Percentiles rank a stretch among this genome's conserved stretches.
Conservation (phyloP, 371 early-diverging fungal genomes). For the Paraphysoderma sedebokerense region DNA sequence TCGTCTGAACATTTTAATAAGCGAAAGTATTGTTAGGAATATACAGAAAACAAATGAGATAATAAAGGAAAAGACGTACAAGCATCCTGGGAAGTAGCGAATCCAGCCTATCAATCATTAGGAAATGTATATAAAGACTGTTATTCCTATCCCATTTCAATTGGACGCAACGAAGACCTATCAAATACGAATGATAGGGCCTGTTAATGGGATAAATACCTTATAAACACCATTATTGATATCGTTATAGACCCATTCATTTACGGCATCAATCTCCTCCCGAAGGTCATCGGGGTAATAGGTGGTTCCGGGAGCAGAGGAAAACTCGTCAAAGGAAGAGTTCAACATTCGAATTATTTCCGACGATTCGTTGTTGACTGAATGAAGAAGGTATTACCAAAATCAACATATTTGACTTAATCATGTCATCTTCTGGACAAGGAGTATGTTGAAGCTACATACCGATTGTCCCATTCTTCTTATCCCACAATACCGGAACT, state of each 20-base stretch:
- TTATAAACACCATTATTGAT: constrained; percentile 77
- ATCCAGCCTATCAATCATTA: too few relatives aligned
- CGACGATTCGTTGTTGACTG: constrained; percentile 87
- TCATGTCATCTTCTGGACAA: too few relatives aligned
- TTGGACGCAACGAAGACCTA: not conserved
- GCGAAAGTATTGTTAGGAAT: constrained; percentile 51
- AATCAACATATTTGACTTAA: not conserved
- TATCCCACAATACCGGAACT: constrained; percentile 83
- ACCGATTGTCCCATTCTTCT: constrained; percentile 72
- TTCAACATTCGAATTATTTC: constrained; percentile 94
- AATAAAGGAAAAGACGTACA: constrained; percentile 22
- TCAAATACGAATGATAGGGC: not conserved
- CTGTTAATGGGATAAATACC: not conserved
- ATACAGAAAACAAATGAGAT: not conserved
- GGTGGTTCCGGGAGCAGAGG: constrained; percentile 31
- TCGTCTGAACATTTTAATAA: too few relatives aligned
- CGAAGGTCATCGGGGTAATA: constrained; percentile 63
- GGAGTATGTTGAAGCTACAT: constrained; percentile 1
- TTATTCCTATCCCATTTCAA: too few relatives aligned
- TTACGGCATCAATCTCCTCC: constrained; percentile 61
- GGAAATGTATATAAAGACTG: too few relatives aligned
- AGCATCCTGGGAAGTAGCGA: constrained; percentile 73
- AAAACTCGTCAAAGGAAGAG: constrained; percentile 54
- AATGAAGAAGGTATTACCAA: not conserved
- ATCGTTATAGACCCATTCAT: constrained; percentile 75